Percentiles rank a stretch among this genome's conserved stretches.
These are phyloP conservation scores for Bassia scoparia DNA, from an alignment of 148 eudicot genomes.

Conservation along the genomic window DNA sequence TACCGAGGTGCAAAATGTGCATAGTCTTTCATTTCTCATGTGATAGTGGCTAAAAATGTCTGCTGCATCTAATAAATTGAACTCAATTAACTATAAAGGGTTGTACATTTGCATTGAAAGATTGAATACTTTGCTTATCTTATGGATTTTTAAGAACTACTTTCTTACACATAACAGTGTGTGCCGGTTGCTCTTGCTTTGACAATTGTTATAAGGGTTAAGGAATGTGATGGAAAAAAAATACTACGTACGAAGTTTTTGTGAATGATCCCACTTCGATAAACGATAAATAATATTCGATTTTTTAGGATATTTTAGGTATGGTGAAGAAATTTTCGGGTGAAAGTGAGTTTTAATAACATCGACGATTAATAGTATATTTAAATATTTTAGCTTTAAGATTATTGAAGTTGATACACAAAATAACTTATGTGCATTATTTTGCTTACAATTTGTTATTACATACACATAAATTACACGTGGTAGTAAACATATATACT, in stretches of 20 bases:
- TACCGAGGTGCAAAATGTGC: background rate
- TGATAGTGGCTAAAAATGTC: slow-evolving; percentile 4
- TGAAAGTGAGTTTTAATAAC: too few relatives aligned
- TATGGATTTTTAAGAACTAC: background rate
- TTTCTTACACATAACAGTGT: background rate
- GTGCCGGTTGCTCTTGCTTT: background rate
- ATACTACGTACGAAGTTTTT: background rate
- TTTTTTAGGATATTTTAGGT: too few relatives aligned
- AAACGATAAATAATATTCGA: too few relatives aligned
- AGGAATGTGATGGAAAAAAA: background rate
- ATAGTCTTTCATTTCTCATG: background rate
- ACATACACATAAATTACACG: too few relatives aligned
- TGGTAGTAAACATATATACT: too few relatives aligned
- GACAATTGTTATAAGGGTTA: background rate
- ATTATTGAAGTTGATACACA: too few relatives aligned
- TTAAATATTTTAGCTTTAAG: too few relatives aligned
- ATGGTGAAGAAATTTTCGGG: too few relatives aligned
- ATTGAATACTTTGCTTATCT: background rate
- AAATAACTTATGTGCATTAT: too few relatives aligned
- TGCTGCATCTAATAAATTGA: background rate
- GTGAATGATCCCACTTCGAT: background rate
- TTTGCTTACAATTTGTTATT: too few relatives aligned
- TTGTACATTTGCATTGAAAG: background rate
- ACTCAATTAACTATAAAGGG: background rate
- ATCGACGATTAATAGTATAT: too few relatives aligned